Evolutionary conservation across 345 rosid species (phyloP).

Genomic region (Anastatica hierochuntica): DNA sequence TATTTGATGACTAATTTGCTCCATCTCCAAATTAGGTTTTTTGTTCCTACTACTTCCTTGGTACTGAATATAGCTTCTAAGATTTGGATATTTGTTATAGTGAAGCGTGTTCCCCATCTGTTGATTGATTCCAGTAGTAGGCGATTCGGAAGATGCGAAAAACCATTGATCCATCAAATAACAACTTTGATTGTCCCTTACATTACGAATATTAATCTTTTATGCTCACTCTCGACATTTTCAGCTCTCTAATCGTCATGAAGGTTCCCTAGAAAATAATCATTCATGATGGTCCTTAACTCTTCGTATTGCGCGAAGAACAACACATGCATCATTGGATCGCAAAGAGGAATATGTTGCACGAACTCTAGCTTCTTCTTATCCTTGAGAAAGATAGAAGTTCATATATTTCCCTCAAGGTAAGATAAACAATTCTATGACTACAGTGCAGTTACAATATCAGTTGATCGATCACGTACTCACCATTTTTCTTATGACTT

Average conservation of each 20-base stretch:
- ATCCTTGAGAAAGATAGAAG: not conserved
- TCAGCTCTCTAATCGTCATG: not conserved
- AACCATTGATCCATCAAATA: conserved; percentile 3
- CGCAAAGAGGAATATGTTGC: not conserved
- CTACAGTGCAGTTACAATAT: not conserved
- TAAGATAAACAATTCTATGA: not conserved
- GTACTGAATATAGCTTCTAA: not conserved
- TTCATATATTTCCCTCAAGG: not conserved
- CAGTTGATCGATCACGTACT: not conserved
- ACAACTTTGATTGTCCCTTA: not conserved
- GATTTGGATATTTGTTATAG: not conserved
- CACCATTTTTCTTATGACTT: not conserved
- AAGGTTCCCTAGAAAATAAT: not conserved
- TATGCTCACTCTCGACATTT: not conserved
- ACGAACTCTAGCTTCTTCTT: not conserved
- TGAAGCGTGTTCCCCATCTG: not conserved
- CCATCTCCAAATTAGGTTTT: conserved; percentile 6
- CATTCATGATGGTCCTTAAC: not conserved
- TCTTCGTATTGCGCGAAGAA: not conserved
- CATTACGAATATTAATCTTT: not conserved
- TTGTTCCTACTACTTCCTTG: conserved; percentile 2
- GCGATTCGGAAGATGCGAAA: not conserved
- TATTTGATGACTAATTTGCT: not conserved
- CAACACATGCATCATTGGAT: not conserved
- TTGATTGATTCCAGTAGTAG: not conserved